Evolutionary conservation across 2,329 filamentous ascomycete genomes (phyloP).

Genomic region (Colletotrichum paranaense): DNA sequence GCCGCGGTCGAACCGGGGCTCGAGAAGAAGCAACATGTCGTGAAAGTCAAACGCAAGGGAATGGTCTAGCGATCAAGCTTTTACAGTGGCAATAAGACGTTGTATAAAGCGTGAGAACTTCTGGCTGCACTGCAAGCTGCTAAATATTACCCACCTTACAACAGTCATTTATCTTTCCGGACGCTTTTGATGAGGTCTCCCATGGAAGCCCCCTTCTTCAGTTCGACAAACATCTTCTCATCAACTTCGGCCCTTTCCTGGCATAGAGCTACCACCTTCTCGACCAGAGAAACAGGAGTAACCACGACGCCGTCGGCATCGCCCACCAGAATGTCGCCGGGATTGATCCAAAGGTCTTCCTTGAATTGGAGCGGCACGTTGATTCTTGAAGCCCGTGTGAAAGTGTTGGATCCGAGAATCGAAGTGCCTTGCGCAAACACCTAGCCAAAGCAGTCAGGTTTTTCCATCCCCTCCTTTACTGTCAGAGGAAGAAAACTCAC

Average conservation of each 20-base stretch:
- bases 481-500: constrained; percentile 13
- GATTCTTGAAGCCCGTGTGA: constrained; percentile 42
- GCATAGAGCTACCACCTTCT: constrained; percentile 42
- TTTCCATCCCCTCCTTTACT: not conserved
- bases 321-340: constrained; percentile 43
- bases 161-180: not conserved
- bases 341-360: constrained; percentile 43
- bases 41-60: too few relatives aligned
- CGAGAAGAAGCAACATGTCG: too few relatives aligned
- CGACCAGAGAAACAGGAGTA: constrained; percentile 39
- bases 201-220: constrained; percentile 27
- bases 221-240: constrained; percentile 39
- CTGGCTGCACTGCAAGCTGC: not conserved
- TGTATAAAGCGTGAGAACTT: too few relatives aligned
- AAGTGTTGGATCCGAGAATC: constrained; percentile 45
- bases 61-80: too few relatives aligned
- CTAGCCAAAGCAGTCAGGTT: constrained; percentile 32
- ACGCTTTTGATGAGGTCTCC: constrained; percentile 21
- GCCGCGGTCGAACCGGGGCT: too few relatives aligned
- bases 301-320: constrained; percentile 45
- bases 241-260: constrained; percentile 43
- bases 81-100: too few relatives aligned
- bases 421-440: constrained; percentile 43
- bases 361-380: constrained; percentile 43
- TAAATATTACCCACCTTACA: too few relatives aligned